Conservation (phyloP, 2,329 filamentous ascomycete genomes). For the Dothideomycetidae sp. region DNA sequence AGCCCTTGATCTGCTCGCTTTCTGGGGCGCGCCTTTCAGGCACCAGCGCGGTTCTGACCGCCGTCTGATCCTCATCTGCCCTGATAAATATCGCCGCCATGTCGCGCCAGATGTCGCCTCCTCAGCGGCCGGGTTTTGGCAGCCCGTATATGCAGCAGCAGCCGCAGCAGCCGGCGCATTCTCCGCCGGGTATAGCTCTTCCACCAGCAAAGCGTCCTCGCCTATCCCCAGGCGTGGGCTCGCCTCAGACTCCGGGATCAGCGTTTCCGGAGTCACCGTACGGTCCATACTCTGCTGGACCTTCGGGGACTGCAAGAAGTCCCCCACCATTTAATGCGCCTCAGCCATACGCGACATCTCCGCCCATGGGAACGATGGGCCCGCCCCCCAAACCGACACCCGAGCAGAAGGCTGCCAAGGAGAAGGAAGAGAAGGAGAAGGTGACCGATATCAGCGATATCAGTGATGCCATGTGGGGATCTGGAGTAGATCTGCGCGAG, state of each 20-base stretch:
- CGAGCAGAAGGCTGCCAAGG: constrained; percentile 29
- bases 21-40: background rate
- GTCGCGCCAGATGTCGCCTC: constrained; percentile 18
- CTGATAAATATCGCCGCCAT: constrained; percentile 7
- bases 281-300: constrained; percentile 9
- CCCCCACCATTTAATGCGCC: constrained; percentile 40
- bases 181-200: constrained; percentile 40
- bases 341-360: constrained; percentile 24
- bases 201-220: constrained; percentile 62
- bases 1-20: background rate
- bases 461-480: constrained; percentile 69
- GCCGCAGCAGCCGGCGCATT: constrained; percentile 48
- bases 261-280: constrained; percentile 10
- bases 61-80: no score
- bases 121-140: constrained; percentile 16
- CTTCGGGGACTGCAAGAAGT: constrained; percentile 6
- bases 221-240: constrained; percentile 53
- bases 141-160: constrained; percentile 24
- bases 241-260: constrained; percentile 24
- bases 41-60: background rate
- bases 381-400: constrained; percentile 44
- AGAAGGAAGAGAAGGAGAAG: constrained; percentile 42
- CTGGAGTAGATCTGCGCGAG: constrained; percentile 73
- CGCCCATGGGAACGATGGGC: constrained; percentile 37
- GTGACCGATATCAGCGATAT: constrained; percentile 55